Percentiles rank a stretch among this genome's conserved stretches.
Evolutionary conservation across 2,329 filamentous ascomycete species (phyloP).

Genomic region (Ascochyta pisi): DNA sequence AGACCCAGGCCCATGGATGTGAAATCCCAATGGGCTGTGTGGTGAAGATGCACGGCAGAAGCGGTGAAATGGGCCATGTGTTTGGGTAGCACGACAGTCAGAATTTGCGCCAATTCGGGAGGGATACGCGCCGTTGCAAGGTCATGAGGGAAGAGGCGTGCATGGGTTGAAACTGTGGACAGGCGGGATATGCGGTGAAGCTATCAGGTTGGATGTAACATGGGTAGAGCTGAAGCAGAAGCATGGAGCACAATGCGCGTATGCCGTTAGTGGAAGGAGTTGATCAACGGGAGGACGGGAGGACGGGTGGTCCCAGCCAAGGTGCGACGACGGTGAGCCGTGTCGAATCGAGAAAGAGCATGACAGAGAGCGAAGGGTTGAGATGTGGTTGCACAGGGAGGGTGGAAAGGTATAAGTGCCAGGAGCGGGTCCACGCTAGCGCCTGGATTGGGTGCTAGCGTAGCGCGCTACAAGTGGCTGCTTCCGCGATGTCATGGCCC

Average conservation of each 20-base stretch:
- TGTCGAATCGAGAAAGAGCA: slow-evolving; percentile 2
- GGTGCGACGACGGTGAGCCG: not conserved
- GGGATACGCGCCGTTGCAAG: not conserved
- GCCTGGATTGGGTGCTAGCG: slow-evolving; percentile 3
- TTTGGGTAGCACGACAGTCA: not conserved
- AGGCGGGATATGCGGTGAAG: slow-evolving; percentile 9
- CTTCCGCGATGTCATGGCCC: slow-evolving; percentile 1
- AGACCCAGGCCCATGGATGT: slow-evolving; percentile 12
- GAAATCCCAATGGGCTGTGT: not conserved
- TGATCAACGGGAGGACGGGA: slow-evolving; percentile 1
- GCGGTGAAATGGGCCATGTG: slow-evolving; percentile 9
- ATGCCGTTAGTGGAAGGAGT: not conserved
- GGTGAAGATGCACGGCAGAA: not conserved
- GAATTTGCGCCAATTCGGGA: not conserved
- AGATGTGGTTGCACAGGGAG: not conserved
- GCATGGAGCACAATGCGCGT: not conserved
- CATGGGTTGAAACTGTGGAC: not conserved
- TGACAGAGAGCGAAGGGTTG: not conserved
- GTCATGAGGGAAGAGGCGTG: not conserved
- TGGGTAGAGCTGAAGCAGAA: not conserved
- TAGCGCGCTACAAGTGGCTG: not conserved
- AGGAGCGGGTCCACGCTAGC: slow-evolving; percentile 2
- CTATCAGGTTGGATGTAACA: not conserved
- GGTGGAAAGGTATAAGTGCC: not conserved
- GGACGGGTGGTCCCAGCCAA: slow-evolving; percentile 2